These are phyloP conservation scores for Sphaerosporella brunnea DNA, from an alignment of 495 filamentous ascomycete species.

Conservation along the genomic window DNA sequence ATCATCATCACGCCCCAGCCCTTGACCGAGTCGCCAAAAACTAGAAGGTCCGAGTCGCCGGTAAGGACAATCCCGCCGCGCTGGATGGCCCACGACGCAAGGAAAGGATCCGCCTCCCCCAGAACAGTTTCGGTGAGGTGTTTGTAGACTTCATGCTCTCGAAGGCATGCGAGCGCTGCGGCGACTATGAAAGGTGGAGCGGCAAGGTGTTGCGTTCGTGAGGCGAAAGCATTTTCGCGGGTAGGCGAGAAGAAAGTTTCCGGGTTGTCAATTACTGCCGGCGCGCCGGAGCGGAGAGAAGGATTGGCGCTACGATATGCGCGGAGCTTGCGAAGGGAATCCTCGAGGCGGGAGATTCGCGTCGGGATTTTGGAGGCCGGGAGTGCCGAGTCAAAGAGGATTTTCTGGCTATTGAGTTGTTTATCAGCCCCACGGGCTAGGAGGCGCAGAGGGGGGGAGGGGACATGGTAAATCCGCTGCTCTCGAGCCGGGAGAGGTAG, in stretches of 20 bases:
- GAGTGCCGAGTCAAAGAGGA: constrained; percentile 66
- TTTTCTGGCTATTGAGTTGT: constrained; percentile 31
- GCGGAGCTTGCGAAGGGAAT: constrained; percentile 9
- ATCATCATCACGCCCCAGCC: constrained; percentile 24
- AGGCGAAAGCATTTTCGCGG: background rate
- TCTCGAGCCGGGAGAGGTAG: constrained; percentile 42
- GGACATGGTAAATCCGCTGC: constrained; percentile 40
- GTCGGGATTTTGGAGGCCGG: constrained; percentile 40
- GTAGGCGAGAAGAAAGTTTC: constrained; percentile 4
- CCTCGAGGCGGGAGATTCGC: constrained; percentile 34
- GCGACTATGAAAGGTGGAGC: constrained; percentile 20
- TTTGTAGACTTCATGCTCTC: constrained; percentile 7
- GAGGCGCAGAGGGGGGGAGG: background rate
- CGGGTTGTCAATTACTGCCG: background rate
- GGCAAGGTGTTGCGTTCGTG: constrained; percentile 6
- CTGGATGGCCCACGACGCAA: constrained; percentile 16
- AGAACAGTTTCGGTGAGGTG: constrained; percentile 10
- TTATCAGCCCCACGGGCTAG: background rate
- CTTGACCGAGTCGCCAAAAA: constrained; percentile 1
- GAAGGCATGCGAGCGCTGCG: constrained; percentile 6
- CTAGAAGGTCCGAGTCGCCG: constrained; percentile 18
- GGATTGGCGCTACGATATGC: constrained; percentile 10
- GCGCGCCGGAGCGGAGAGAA: background rate
- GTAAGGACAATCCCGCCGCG: constrained; percentile 14
- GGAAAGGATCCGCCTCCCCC: constrained; percentile 19